Base-by-base conservation (phyloP, 176 grass and related monocot genomes). In the Pharus latifolius region DNA sequence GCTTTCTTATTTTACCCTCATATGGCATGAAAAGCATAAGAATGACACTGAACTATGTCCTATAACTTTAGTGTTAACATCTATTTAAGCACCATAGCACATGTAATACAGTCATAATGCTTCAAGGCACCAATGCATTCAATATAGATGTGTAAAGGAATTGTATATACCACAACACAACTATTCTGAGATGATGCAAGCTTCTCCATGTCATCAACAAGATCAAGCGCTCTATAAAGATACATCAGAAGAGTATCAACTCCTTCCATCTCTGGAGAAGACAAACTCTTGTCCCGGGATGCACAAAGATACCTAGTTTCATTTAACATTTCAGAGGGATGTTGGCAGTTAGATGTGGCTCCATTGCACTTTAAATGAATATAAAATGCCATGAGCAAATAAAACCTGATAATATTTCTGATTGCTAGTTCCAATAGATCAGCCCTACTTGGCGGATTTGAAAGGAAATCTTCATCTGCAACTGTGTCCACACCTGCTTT, bases 161-260 rank as follows among this genome's bases (percentile, higher is more conserved):
- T 65, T 69, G 79, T 27, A 63, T 62, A 65, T 98, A 98, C 94
- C 87, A 98, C 84, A 29, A 93, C 57, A 78, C 94, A 98, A 26
- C 72, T 85, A 71, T 98, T 98, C 25, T 93, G 78, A 56, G 89
- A 93, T 54, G 87, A 90, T 65, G 94, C 94, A 83, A 98, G 94
- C 6, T 83, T 93, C 79, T 98, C 94, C 94, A 98, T 98, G 58
- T 98, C 81, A 85, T 73, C 78, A 83, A 98, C 89, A 85, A 98
- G 87, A 88, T 85, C 67, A 65, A 98, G 94, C 48, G 84, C 86
- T 77, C 94, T 89, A 85, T 93, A 98, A 74, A 98, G 94, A 63
- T 98, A 98, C 94, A 98, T 98, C 33, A 98, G 86, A 88, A 98
- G 81, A 72, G 94, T 98, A 98, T 98, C 94, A 30, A 98, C 75